Evolutionary conservation across 2,329 filamentous ascomycete species (phyloP).

Genomic region (Clonostachys chloroleuca): DNA sequence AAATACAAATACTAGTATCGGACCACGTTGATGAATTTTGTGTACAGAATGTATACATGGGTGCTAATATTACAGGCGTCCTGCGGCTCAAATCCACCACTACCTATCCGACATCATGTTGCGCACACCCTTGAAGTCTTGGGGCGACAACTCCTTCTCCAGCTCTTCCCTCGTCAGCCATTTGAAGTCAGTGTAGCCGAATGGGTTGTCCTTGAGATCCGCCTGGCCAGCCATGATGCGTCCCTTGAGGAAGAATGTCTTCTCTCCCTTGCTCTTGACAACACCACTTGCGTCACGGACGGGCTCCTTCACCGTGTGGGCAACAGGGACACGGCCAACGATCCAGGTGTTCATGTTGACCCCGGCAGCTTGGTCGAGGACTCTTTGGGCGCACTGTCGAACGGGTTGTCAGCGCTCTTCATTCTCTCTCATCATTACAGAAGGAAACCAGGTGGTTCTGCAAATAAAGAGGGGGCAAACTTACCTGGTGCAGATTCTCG

Average conservation of each 20-base stretch:
- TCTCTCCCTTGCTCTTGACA: constrained; percentile 56
- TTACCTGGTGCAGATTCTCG: constrained; percentile 80
- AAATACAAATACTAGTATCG: too few relatives aligned
- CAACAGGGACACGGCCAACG: constrained; percentile 84
- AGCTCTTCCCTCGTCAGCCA: constrained; percentile 94
- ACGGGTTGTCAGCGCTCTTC: background rate
- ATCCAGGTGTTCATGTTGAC: constrained; percentile 99
- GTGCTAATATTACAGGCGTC: background rate
- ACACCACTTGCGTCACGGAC: constrained; percentile 34
- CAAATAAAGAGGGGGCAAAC: constrained; percentile 22
- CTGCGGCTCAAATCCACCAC: constrained; percentile 1
- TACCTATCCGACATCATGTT: constrained; percentile 83
- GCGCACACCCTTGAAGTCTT: constrained; percentile 71
- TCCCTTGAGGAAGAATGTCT: constrained; percentile 94
- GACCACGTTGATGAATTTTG: background rate
- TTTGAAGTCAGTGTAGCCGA: constrained; percentile 77
- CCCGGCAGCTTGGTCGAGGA: constrained; percentile 73
- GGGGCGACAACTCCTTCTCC: constrained; percentile 54
- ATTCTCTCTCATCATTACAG: background rate
- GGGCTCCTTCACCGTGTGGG: constrained; percentile 62
- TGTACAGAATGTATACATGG: constrained; percentile 4
- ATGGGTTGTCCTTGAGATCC: constrained; percentile 66
- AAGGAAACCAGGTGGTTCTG: background rate
- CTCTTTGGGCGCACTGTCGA: constrained; percentile 72
- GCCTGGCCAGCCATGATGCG: constrained; percentile 97